A percentile compares a stretch with the other conserved stretches of the same genome.
phyloP scores from a whole-genome alignment of 2,329 filamentous ascomycete species.

The Exophiala xenobiotica region DNA sequence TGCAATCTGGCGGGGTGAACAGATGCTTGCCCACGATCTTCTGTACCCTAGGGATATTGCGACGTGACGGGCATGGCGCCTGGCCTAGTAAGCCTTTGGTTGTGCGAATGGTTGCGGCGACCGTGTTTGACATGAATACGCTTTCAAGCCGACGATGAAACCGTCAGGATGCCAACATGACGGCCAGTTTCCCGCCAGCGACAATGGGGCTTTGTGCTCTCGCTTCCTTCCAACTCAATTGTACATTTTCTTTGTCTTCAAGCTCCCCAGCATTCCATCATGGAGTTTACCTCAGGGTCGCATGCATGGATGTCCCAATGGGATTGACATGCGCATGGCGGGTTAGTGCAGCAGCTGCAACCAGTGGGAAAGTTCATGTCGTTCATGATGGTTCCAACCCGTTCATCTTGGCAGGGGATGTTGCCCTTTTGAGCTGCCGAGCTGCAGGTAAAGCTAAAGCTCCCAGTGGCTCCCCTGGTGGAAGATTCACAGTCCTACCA shows the following conservation, averaged over 20 bases:
- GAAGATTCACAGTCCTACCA: too few relatives aligned
- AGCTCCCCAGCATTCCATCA: too few relatives aligned
- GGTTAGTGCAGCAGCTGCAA: background rate
- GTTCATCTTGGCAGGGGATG: constrained; percentile 20
- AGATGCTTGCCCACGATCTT: background rate
- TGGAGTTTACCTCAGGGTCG: too few relatives aligned
- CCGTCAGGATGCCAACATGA: constrained; percentile 10
- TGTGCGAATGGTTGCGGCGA: background rate
- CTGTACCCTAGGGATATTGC: background rate
- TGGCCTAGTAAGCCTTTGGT: background rate
- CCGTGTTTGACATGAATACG: background rate
- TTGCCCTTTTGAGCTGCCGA: constrained; percentile 2
- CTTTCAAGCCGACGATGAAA: constrained; percentile 5
- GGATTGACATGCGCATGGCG: background rate
- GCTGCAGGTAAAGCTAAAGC: too few relatives aligned
- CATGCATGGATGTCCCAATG: too few relatives aligned
- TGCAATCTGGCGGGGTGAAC: background rate
- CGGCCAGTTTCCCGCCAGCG: background rate
- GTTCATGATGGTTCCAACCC: background rate
- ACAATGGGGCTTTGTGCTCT: too few relatives aligned
- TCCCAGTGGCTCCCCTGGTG: too few relatives aligned
- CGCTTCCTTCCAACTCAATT: too few relatives aligned
- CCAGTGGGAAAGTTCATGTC: background rate
- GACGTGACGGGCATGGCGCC: too few relatives aligned
- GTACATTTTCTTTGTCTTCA: too few relatives aligned